phyloP scores from a whole-genome alignment of 163 green algal genomes.

The Scenedesmus sp. region DNA sequence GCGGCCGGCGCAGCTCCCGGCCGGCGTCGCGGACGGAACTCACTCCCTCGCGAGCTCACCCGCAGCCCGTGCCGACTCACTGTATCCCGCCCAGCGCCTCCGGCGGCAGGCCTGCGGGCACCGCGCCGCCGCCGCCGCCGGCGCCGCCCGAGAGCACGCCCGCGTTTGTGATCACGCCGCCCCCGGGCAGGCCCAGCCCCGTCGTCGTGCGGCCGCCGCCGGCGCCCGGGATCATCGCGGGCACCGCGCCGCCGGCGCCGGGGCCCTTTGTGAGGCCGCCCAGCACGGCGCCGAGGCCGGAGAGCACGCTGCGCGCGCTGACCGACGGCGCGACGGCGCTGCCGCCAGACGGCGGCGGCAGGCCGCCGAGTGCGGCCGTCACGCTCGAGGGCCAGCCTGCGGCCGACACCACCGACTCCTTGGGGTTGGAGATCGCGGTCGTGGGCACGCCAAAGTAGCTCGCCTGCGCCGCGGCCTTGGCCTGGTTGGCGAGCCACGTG shows the following conservation, averaged over 20 bases:
- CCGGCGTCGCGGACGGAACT: no score
- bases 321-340: background rate
- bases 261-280: background rate
- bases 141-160: background rate
- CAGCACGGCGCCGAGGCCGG: background rate
- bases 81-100: no score
- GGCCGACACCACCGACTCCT: slow-evolving; percentile 10
- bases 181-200: background rate
- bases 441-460: slow-evolving; percentile 26
- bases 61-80: no score
- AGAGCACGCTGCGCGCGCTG: background rate
- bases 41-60: no score
- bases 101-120: no score
- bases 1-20: no score
- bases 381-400: slow-evolving; percentile 17
- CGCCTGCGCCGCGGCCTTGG: slow-evolving; percentile 2
- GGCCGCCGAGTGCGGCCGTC: slow-evolving; percentile 6
- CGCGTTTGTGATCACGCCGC: slow-evolving; percentile 23
- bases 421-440: background rate
- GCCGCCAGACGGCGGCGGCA: background rate
- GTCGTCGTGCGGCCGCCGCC: background rate
- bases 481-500: slow-evolving; percentile 21
- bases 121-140: no score
- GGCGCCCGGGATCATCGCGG: background rate
- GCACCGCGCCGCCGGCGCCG: background rate